Evolutionary conservation across 1,284 basidiomycete genomes (phyloP).

Genomic region (Trichosporon ovoides): DNA sequence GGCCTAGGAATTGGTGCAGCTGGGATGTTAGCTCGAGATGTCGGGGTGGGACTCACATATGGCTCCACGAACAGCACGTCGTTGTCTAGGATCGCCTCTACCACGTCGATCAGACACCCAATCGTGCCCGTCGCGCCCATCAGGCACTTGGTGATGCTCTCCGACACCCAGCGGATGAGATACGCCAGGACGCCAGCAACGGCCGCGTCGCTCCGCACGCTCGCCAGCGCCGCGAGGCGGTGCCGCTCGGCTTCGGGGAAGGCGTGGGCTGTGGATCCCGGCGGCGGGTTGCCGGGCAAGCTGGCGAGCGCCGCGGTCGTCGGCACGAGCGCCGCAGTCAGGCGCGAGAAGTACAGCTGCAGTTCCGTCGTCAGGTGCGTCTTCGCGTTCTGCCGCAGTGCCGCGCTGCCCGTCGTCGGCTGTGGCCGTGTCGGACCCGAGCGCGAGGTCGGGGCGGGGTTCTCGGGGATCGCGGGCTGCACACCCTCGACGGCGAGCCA

Average conservation of each 20-base stretch:
- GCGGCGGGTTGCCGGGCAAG: conserved; percentile 22
- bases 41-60: conserved; percentile 76
- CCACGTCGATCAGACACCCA: conserved; percentile 73
- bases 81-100: conserved; percentile 76
- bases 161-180: conserved; percentile 88
- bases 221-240: conserved; percentile 81
- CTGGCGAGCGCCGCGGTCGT: conserved; percentile 50
- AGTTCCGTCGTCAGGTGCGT: conserved; percentile 90
- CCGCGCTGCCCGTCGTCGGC: conserved; percentile 37
- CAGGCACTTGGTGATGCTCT: conserved; percentile 63
- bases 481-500: conserved; percentile 98
- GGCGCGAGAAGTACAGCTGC: conserved; percentile 88
- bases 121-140: conserved; percentile 60
- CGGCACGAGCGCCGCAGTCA: conserved; percentile 78
- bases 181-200: conserved; percentile 92
- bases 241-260: conserved; percentile 52
- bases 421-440: conserved; percentile 27
- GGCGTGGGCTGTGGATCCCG: conserved; percentile 18
- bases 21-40: conserved; percentile 39
- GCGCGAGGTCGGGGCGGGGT: conserved; percentile 61
- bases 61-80: conserved; percentile 89
- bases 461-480: conserved; percentile 93
- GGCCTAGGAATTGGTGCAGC: conserved; percentile 93
- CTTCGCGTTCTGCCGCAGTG: conserved; percentile 58
- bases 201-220: conserved; percentile 82